Base-by-base conservation (phyloP, 1,284 basidiomycete species). In the Serendipita sp. region DNA sequence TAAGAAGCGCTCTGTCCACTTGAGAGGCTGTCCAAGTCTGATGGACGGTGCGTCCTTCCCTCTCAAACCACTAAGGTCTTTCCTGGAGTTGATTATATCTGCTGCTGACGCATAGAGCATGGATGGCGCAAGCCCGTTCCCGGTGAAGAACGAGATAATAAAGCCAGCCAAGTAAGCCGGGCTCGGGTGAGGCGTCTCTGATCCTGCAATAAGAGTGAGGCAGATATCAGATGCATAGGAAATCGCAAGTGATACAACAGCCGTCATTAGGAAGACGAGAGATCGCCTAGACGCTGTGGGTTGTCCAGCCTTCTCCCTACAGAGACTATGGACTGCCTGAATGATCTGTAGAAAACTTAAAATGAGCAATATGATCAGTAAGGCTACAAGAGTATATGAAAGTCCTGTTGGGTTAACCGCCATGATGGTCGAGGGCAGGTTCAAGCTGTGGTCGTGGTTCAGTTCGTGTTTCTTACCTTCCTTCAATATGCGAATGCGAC, bases 51-150 rank as follows among this genome's bases (percentile, higher is more conserved):
- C 30, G 53, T 58, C 53, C 26, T 58, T 58, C 22, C 15, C 15
- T 10, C 32, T 4, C 6, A 58, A 26, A 10, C 53, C 53, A n/a
- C 53, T 58, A 26, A 58, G 17, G 6, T 58, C 53, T n/a, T 30
- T 29, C 15, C 53, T 17, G 15, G 17, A 22, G 22, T 58, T 26
- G 3, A 35, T 58, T 10, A 58, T 34, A 8, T n/a, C 22, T 30
- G 32, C n/a, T 35, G 53, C 53, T n/a, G 53, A 58, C 32, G 53
- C 53, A n/a, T 30, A 58, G 53, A 58, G 17, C 53, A 58, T 29
- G 53, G 26, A 29, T n/a, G 53, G 53, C 15, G 32, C 53, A 4
- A 58, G 53, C 8, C 53, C 53, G 22, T 58, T 17, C 22, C 22
- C 53, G 26, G 32, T 17, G 26, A 58, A 58, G 22, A 32, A 26